Evolutionary conservation across 208 protist genomes (phyloP).

Genomic region (Angomonas desouzai): DNA sequence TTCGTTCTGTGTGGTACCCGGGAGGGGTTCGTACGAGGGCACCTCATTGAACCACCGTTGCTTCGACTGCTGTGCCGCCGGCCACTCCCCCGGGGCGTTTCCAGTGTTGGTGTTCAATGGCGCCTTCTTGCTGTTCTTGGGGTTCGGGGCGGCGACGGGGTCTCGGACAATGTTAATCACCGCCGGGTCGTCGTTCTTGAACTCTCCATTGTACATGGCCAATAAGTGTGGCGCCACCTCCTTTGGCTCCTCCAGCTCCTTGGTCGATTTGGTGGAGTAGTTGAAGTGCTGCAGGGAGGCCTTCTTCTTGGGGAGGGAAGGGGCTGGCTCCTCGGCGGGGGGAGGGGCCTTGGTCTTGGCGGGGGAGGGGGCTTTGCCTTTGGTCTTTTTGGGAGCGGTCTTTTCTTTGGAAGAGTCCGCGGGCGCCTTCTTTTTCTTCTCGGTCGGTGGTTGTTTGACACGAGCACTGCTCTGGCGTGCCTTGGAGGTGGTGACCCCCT

Average conservation of each 20-base stretch:
- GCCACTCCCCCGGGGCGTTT: conserved; percentile 17
- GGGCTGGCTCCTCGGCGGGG: conserved; percentile 9
- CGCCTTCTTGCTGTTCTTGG: background rate
- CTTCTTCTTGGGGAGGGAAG: background rate
- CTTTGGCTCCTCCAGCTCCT: background rate
- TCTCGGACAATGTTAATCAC: conserved; percentile 50
- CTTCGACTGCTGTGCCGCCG: conserved; percentile 15
- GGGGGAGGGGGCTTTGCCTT: background rate
- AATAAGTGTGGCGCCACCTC: conserved; percentile 21
- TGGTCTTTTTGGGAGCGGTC: conserved; percentile 5
- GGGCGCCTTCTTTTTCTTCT: background rate
- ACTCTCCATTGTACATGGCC: conserved; percentile 41
- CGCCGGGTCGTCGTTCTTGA: conserved; percentile 34
- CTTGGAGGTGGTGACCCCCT: background rate
- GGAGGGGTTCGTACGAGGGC: conserved; percentile 69
- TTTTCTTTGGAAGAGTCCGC: background rate
- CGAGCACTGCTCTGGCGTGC: background rate
- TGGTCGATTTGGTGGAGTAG: background rate
- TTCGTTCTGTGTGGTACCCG: conserved; percentile 51
- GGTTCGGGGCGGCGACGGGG: conserved; percentile 11
- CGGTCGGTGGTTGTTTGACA: background rate
- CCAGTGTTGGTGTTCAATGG: background rate
- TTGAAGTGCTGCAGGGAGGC: conserved; percentile 5
- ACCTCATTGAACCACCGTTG: conserved; percentile 72
- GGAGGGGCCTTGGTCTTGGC: conserved; percentile 2